phyloP scores from a whole-genome alignment of 768 basidiomycete genomes.

The Serendipita sp. region DNA sequence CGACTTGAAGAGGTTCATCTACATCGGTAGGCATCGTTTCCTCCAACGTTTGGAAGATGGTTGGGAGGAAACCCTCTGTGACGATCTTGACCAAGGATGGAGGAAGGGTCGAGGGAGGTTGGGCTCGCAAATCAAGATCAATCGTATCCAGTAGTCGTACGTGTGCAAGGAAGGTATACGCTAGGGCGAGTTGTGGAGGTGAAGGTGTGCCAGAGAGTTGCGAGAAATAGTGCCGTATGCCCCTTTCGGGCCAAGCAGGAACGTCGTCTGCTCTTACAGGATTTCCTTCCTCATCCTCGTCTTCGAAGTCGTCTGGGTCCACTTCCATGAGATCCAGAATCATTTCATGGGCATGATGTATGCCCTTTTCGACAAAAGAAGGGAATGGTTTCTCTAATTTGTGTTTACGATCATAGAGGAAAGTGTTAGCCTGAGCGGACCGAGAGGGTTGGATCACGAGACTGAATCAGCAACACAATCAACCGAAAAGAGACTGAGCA shows the following conservation, averaged over 20 bases:
- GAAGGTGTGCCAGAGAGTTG: neutral
- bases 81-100: conserved; percentile 20
- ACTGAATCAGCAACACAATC: neutral
- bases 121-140: conserved; percentile 12
- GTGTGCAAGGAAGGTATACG: conserved; percentile 26
- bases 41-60: conserved; percentile 21
- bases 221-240: conserved; percentile 7
- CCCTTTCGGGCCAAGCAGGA: neutral
- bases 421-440: conserved; percentile 18
- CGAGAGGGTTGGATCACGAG: neutral
- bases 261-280: neutral
- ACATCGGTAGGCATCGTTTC: conserved; percentile 17
- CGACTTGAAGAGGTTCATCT: conserved; percentile 25
- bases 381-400: neutral
- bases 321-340: conserved; percentile 8
- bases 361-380: conserved; percentile 12
- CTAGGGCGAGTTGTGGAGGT: conserved; percentile 13
- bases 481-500: no score
- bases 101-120: conserved; percentile 15
- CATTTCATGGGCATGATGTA: conserved; percentile 5
- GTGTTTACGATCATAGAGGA: neutral
- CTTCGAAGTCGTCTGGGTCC: neutral
- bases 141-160: conserved; percentile 21
- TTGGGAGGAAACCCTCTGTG: conserved; percentile 25
- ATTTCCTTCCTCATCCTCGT: conserved; percentile 2